Evolutionary conservation across 2,329 filamentous ascomycete species (phyloP), one percentile per base, ranked within the genome.

Genomic region (Tolypocladium tundrense): DNA sequence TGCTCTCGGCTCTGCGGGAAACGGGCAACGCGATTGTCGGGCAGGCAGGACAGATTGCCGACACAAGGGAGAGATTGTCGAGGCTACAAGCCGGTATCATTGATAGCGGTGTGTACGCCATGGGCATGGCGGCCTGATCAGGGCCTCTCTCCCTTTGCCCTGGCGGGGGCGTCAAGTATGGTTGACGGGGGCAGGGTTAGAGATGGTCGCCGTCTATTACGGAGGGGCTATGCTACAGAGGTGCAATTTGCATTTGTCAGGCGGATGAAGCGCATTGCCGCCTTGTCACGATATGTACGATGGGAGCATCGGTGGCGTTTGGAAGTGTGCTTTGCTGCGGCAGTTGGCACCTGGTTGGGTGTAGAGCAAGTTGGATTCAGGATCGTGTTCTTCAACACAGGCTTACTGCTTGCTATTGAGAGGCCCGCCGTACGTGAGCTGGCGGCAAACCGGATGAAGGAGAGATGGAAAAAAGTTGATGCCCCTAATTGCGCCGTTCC

Each of bases 41-140:
- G 5, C 73, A 76, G 60, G 74, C 74, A 0, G 74, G 74, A 4
- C 71, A 73, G 60, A 76, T 76, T 62, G 74, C 74, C 14, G 73
- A 76, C 56, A 75, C 73, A 14, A 69, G 74, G 43, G 74, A 76
- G 66, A 67, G 71, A 42, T 56, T 76, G 57, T 75, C 74, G 41
- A 69, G 72, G 45, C 64, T 76, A 42, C 74, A 76, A 60, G 72
- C 72, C 16, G 72, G 73, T 9, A 72, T 75, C n/a, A 56, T 75
- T 35, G 70, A 74, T 56, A 71, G 66, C 50, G 72, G 72, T 10
- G 63, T 71, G 13, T 74, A 74, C 57, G 64, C 66, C 14, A 63
- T 68, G 63, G 65, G 70, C 45, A 68, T 71, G 63, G 60, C 66
- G n/a, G 66, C 64, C 42, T 73, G 57, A 65, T 35, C n/a, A 27